These are phyloP conservation scores for Stagonosporopsis chrysanthemi DNA, from an alignment of 2,329 filamentous ascomycete species.

Conservation along the genomic window DNA sequence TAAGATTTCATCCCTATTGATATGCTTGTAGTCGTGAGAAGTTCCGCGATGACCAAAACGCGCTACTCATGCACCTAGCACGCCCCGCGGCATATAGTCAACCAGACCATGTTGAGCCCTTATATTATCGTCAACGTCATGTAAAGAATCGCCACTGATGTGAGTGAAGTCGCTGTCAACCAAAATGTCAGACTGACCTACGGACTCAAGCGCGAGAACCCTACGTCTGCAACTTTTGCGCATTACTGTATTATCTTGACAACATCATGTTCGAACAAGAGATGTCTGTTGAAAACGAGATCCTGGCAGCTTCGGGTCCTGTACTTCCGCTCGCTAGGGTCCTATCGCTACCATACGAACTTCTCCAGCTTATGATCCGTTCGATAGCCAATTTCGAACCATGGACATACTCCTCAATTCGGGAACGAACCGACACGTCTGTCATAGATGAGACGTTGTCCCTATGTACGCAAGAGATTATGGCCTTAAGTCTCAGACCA, in stretches of 20 bases:
- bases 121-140: conserved; percentile 19
- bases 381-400: conserved; percentile 1
- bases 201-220: not conserved
- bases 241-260: not conserved
- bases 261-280: not conserved
- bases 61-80: conserved; percentile 1
- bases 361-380: not conserved
- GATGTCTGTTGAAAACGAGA: not conserved
- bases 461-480: not conserved
- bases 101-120: conserved; percentile 2
- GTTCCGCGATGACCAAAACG: too few relatives aligned
- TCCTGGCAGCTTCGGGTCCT: not conserved
- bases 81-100: conserved; percentile 7
- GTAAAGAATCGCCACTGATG: conserved; percentile 1
- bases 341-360: conserved; percentile 1
- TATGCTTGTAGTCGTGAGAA: too few relatives aligned
- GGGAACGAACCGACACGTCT: not conserved
- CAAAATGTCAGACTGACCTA: not conserved
- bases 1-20: too few relatives aligned
- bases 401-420: not conserved
- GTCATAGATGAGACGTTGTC: not conserved
- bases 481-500: not conserved
- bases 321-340: not conserved
- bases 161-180: not conserved
- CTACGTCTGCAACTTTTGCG: not conserved